Percentiles rank a stretch among this genome's conserved stretches.
Evolutionary conservation across 2,329 filamentous ascomycete species (phyloP).

Genomic region (Alternaria rosae): DNA sequence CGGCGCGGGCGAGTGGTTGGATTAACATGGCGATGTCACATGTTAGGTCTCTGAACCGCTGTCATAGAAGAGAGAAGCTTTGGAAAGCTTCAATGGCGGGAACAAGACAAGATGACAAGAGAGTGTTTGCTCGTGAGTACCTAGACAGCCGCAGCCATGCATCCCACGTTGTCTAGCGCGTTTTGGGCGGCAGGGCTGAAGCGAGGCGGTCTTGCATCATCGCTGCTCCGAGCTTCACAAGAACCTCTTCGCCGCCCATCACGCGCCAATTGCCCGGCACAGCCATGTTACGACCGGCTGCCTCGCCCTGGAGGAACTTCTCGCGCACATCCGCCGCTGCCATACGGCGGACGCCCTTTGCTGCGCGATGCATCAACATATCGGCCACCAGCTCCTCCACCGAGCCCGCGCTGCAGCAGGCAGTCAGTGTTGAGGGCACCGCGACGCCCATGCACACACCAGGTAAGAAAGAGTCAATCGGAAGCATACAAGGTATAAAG

Average conservation of each 20-base stretch:
- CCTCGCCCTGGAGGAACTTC: constrained; percentile 35
- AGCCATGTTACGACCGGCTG: constrained; percentile 43
- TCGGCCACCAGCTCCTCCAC: constrained; percentile 53
- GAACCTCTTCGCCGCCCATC: constrained; percentile 3
- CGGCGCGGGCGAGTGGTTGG: constrained; percentile 45
- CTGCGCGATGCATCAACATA: constrained; percentile 54
- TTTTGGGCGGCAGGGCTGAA: constrained; percentile 11
- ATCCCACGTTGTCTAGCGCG: constrained; percentile 13
- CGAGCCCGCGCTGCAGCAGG: constrained; percentile 49
- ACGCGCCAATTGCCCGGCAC: constrained; percentile 36
- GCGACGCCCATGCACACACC: constrained; percentile 35
- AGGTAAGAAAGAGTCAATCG: constrained; percentile 32
- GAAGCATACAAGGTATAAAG: too few species aligned
- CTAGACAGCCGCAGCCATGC: neutral
- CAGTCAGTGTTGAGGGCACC: constrained; percentile 28
- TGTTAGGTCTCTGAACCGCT: constrained; percentile 18
- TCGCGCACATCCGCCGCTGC: constrained; percentile 22
- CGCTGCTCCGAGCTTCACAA: constrained; percentile 2
- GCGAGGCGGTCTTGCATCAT: constrained; percentile 23
- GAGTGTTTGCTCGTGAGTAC: constrained; percentile 4
- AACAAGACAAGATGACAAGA: neutral
- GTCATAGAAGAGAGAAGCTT: neutral
- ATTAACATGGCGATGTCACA: constrained; percentile 45
- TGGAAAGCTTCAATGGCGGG: constrained; percentile 12
- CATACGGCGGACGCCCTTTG: constrained; percentile 23